Evolutionary conservation across 2,329 filamentous ascomycete species (phyloP), one percentile per base, ranked within the genome.

Genomic region (Colletotrichum sp.): DNA sequence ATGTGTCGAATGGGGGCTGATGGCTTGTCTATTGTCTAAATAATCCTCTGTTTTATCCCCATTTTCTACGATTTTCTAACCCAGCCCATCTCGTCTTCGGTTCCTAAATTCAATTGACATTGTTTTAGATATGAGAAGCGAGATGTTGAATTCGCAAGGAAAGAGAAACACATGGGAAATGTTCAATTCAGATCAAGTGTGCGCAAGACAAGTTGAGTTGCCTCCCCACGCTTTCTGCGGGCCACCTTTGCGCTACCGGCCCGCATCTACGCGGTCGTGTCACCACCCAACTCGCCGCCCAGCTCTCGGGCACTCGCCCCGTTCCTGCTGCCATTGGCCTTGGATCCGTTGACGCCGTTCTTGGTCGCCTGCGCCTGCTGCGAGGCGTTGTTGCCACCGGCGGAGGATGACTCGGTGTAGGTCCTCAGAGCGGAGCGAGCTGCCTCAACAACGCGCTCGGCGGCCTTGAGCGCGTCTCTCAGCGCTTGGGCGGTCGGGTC

Each of bases 241-340:
- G 43, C 43, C 43, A 52, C n/a, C n/a, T 52, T 43, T 30, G 6
- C 28, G 55, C 21, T 24, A 28, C 34, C 9, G 6, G 7, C 32
- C 24, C 70, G 58, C 60, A 64, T 66, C 21, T 75, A 75, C 15
- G 34, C 55, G 24, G 71, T 36, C 71, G 91, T 92, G 87, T 92
- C 91, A 21, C 91, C 90, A 72, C 90, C 89, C 90, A 92, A 91
- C 86, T 92, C 91, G 66, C 90, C 91, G 79, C 88, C 87, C 83
- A 92, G 79, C 79, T 91, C 89, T 70, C 90, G 67, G 8, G 73
- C 73, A 26, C 73, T 76, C 6, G 73, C 73, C 16, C 70, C 73
- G 43, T 65, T 69, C 16, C 73, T 56, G 48, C 64, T 48, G 21
- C 77, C 79, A 34, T 78, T 77, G 24, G 78, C 73, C 52, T 76